phyloP scores from a whole-genome alignment of 1,284 basidiomycete genomes.

The Cryptococcus wingfieldii region DNA sequence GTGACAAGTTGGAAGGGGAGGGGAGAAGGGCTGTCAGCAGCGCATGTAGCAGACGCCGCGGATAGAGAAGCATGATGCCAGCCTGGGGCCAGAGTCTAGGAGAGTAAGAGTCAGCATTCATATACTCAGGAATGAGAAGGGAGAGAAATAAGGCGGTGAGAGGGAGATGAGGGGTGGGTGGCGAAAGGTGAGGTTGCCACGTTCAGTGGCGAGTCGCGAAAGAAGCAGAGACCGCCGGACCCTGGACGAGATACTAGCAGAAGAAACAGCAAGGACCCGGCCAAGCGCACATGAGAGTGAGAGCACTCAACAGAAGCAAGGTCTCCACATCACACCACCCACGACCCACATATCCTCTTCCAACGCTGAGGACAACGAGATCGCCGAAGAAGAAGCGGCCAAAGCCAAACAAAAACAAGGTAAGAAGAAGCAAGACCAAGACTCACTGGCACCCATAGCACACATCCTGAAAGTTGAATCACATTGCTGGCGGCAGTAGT shows the following conservation, averaged over 20 bases:
- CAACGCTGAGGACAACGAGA: background rate
- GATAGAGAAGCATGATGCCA: slow-evolving; percentile 17
- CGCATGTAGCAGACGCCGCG: slow-evolving; percentile 17
- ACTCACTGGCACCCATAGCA: slow-evolving; percentile 17
- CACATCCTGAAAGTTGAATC: slow-evolving; percentile 17
- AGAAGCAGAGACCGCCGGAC: no score
- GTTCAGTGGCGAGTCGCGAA: no score
- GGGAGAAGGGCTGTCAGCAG: slow-evolving; percentile 3
- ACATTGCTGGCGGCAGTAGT: slow-evolving; percentile 18
- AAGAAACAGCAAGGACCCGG: no score
- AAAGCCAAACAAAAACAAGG: background rate
- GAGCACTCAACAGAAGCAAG: no score
- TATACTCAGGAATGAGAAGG: no score
- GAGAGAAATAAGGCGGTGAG: no score
- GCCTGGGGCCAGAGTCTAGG: slow-evolving; percentile 14
- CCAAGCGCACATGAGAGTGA: no score
- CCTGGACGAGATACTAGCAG: no score
- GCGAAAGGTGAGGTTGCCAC: no score
- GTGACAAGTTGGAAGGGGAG: background rate
- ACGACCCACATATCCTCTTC: no score
- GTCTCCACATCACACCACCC: no score
- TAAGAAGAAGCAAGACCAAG: background rate
- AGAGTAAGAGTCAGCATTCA: background rate
- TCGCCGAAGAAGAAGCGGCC: background rate
- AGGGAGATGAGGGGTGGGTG: no score